phyloP scores from a whole-genome alignment of 2,329 filamentous ascomycete species.

The Cercospora canescens region DNA sequence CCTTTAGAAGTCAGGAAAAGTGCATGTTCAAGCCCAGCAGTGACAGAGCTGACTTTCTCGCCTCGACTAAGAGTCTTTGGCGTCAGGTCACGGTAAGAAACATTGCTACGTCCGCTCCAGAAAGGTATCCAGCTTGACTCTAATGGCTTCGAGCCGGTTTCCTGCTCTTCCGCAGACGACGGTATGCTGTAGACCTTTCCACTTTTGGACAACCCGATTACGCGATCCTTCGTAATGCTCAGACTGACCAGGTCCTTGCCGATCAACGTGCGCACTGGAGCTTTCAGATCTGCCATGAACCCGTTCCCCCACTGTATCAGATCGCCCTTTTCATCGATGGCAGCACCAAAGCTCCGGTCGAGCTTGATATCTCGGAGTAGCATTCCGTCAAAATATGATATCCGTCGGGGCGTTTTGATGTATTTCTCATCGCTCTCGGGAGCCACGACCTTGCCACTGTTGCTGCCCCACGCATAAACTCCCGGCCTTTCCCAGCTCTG shows the following conservation, averaged over 20 bases:
- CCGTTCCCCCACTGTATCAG: conserved; percentile 87
- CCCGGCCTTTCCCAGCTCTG: conserved; percentile 79
- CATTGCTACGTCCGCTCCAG: conserved; percentile 58
- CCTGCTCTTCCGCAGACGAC: conserved; percentile 71
- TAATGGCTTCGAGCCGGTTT: conserved; percentile 61
- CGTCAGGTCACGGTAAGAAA: conserved; percentile 73
- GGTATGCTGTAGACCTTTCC: conserved; percentile 86
- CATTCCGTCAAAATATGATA: conserved; percentile 80
- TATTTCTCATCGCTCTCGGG: conserved; percentile 74
- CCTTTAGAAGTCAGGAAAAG: conserved; percentile 82
- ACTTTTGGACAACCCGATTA: conserved; percentile 73
- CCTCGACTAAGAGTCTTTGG: conserved; percentile 64
- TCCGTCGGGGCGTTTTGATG: conserved; percentile 77
- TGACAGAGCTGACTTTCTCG: conserved; percentile 73
- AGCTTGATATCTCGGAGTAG: conserved; percentile 85
- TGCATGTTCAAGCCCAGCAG: conserved; percentile 80
- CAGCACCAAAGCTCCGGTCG: conserved; percentile 77
- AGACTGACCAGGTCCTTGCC: conserved; percentile 81
- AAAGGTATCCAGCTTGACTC: conserved; percentile 74
- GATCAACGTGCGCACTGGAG: conserved; percentile 70
- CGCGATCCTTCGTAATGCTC: conserved; percentile 75
- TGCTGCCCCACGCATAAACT: conserved; percentile 92
- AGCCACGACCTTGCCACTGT: conserved; percentile 79
- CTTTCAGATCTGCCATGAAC: conserved; percentile 64
- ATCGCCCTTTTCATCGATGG: conserved; percentile 84